Conservation (phyloP, 2,329 filamentous ascomycete species). For the Diaporthe sp. region DNA sequence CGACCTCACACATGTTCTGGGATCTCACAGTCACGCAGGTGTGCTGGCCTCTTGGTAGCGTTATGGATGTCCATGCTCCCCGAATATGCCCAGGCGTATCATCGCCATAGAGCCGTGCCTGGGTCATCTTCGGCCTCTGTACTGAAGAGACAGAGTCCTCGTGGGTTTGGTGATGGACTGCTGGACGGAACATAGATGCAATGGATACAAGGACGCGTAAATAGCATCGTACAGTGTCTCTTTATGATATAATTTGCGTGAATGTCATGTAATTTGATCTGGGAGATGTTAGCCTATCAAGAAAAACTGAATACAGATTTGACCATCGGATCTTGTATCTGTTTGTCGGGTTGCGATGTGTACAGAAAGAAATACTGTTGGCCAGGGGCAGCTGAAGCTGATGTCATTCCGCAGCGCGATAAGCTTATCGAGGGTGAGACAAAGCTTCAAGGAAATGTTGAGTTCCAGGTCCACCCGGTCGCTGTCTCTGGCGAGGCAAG, state of each 20-base stretch:
- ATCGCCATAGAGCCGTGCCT: not conserved
- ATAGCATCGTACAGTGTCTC: no score
- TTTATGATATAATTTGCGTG: no score
- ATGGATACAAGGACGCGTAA: not conserved
- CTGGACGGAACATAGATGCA: not conserved
- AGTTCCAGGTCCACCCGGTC: constrained; percentile 14
- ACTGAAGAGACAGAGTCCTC: not conserved
- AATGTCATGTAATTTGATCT: not conserved
- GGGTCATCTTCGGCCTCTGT: not conserved
- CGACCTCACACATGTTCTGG: no score
- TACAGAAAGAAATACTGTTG: not conserved
- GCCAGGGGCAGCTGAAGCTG: constrained; percentile 17
- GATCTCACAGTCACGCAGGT: no score
- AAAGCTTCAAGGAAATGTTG: constrained; percentile 19
- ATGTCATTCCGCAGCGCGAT: constrained; percentile 27
- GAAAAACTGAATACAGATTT: not conserved
- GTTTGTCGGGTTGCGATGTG: not conserved
- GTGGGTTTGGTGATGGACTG: not conserved
- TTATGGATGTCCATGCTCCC: no score
- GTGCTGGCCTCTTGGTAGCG: no score
- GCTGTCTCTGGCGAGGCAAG: not conserved
- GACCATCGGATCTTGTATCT: not conserved
- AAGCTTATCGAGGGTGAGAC: constrained; percentile 16
- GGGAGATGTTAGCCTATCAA: not conserved
- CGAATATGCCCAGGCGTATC: no score